Base-by-base conservation (phyloP, 805 yeast genomes). In the Candida sphagnicola region DNA sequence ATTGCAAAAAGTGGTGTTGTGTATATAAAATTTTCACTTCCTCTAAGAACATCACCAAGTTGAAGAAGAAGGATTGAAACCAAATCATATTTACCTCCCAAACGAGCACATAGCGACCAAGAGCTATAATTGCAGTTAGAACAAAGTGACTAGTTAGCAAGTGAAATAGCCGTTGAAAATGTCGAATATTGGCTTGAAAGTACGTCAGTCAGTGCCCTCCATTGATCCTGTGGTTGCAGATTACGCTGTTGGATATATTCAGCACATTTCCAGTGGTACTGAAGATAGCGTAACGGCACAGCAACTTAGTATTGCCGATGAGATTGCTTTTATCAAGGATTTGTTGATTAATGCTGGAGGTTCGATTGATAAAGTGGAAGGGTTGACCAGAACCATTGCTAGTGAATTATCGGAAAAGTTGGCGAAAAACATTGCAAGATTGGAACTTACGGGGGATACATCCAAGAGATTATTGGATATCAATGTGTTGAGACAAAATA, bases 181-280 rank as follows among this genome's bases (percentile, higher is more conserved):
- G 74, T 65, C 73, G 10, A 67, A 63, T 49, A 49, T 65, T 18
- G 67, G 70, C 11, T 50, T 65, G 33, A 88, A 84, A 56, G 80
- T 90, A 5, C 83, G 96, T 44, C 86, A 83, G 59, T 91, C 96
- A 0, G 93, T 82, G 3, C 90, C 95, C 2, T 70, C 84, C 0
- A 74, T 93, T 33, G 99, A 93, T 53, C 82, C 90, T 1, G 78
- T 89, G 8, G 95, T 93, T 14, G 74, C 82, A 1, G 93, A 89
- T 45, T 93, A 93, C 57, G 95, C 95, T 3, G 82, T 83, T 28
- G 99, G 99, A 1, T 93, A 90, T 52, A 83, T 88, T 39, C 82
- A 83, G 42, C 90, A 89, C 64, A 66, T 93, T 14, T 78, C 88
- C n/a, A 71, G 69, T 36, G 72, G 85, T 14, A 87, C 93, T 0